Evolutionary conservation across 495 filamentous ascomycete species (phyloP).

Genomic region (Thozetella sp.): DNA sequence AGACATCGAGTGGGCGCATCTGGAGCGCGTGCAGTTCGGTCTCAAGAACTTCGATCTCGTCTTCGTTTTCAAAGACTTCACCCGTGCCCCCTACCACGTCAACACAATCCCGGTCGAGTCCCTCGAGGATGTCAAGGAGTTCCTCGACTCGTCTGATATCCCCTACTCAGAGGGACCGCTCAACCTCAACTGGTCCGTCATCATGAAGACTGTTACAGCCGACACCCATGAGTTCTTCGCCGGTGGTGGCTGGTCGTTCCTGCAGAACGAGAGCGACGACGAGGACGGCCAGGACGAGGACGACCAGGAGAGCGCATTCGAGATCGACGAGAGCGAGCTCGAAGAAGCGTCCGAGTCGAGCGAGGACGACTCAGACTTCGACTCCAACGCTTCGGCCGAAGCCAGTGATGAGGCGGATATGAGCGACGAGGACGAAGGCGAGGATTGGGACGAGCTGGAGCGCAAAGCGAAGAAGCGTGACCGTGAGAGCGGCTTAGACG

Average conservation of each 20-base stretch:
- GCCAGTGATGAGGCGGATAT: conserved; percentile 66
- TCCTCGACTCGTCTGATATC: conserved; percentile 94
- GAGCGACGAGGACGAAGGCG: conserved; percentile 76
- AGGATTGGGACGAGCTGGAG: conserved; percentile 93
- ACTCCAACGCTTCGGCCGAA: conserved; percentile 84
- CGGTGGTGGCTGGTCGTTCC: conserved; percentile 95
- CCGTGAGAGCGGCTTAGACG: conserved; percentile 69
- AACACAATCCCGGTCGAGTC: conserved; percentile 98
- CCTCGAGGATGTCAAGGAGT: conserved; percentile 95
- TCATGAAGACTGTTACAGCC: conserved; percentile 97
- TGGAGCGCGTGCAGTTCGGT: conserved; percentile 97
- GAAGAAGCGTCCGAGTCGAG: conserved; percentile 77
- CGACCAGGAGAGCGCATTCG: conserved; percentile 85
- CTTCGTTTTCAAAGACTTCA: conserved; percentile 96
- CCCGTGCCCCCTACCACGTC: conserved; percentile 82
- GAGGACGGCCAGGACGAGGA: conserved; percentile 79
- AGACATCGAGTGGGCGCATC: conserved; percentile 94
- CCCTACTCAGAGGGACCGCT: conserved; percentile 92
- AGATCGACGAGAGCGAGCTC: conserved; percentile 82
- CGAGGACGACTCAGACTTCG: conserved; percentile 89
- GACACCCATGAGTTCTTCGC: conserved; percentile 94
- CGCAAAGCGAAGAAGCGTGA: conserved; percentile 89
- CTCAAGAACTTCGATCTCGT: conserved; percentile 99
- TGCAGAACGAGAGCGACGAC: conserved; percentile 84
- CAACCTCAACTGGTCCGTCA: conserved; percentile 97